Evolutionary conservation across 352 stramenopile species (phyloP).

Genomic region (Globisporangium viniferum): DNA sequence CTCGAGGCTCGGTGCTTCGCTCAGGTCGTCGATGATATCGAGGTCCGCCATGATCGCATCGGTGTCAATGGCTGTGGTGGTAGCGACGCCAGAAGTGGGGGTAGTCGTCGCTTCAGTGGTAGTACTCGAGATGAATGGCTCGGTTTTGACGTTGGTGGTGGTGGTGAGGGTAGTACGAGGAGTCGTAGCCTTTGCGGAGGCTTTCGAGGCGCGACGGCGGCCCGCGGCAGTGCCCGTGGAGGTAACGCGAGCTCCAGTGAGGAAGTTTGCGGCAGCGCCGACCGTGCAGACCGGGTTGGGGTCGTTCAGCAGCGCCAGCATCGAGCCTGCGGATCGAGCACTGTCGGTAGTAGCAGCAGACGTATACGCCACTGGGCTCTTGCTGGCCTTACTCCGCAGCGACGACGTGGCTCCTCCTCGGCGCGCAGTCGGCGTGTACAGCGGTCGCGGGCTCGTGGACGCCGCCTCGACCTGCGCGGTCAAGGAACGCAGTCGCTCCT

Average conservation of each 20-base stretch:
- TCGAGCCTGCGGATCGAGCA: not conserved
- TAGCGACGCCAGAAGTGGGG: not conserved
- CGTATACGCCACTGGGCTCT: not conserved
- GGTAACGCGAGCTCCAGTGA: not conserved
- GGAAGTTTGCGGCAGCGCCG: not conserved
- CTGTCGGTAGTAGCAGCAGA: not conserved
- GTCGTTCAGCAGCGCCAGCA: constrained; percentile 13
- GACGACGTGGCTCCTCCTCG: not conserved
- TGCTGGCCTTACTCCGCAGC: not conserved
- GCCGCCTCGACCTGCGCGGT: constrained; percentile 14
- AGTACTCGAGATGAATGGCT: not conserved
- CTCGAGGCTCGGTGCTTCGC: constrained; percentile 50
- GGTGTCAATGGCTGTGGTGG: not conserved
- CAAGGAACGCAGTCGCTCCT: constrained; percentile 52
- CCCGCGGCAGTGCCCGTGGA: not conserved
- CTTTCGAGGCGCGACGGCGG: not conserved
- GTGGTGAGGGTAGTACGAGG: too few species aligned
- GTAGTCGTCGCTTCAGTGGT: not conserved
- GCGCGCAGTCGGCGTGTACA: constrained; percentile 6
- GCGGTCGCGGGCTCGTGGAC: constrained; percentile 1
- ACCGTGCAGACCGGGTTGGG: not conserved
- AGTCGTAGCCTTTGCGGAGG: not conserved
- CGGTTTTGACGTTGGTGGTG: not conserved
- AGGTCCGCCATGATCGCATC: constrained; percentile 5
- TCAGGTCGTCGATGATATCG: constrained; percentile 34